Conservation (phyloP, 495 filamentous ascomycete species). For the Penicillium paxilli region DNA sequence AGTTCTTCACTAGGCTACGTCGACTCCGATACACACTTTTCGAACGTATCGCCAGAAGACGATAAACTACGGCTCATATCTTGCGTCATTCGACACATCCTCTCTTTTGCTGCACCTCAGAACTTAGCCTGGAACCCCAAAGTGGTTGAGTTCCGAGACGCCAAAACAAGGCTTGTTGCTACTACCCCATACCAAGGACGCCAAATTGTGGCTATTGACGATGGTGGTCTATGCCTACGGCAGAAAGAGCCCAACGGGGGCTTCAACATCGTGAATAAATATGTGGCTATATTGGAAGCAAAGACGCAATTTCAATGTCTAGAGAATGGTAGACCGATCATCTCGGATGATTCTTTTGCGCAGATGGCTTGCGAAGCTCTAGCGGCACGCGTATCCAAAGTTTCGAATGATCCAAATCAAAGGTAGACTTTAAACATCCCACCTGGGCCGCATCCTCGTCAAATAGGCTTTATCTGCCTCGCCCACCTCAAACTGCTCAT, state of each 20-base stretch:
- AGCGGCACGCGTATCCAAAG: no score
- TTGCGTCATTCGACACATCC: slow-evolving; percentile 20
- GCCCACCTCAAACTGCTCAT: no score
- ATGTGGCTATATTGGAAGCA: slow-evolving; percentile 17
- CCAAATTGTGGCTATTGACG: slow-evolving; percentile 17
- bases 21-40: no score
- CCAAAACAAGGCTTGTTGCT: slow-evolving; percentile 14
- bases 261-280: slow-evolving; percentile 6
- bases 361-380: slow-evolving; percentile 20
- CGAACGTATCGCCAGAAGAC: slow-evolving; percentile 18
- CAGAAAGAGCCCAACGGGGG: neutral
- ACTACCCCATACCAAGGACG: neutral
- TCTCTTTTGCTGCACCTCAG: slow-evolving; percentile 20
- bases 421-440: no score
- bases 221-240: slow-evolving; percentile 16
- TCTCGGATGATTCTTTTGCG: slow-evolving; percentile 15
- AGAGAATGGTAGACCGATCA: slow-evolving; percentile 13
- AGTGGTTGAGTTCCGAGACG: slow-evolving; percentile 22
- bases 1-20: no score
- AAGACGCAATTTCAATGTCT: slow-evolving; percentile 20
- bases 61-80: slow-evolving; percentile 20
- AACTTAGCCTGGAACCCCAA: neutral
- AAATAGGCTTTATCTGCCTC: slow-evolving; percentile 6
- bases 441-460: no score
- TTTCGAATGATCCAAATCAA: no score